A percentile compares a stretch with the other conserved stretches of the same genome.
These are phyloP conservation scores for Porogramme epimiltina DNA, from an alignment of 1,284 basidiomycete species.

Conservation along the genomic window DNA sequence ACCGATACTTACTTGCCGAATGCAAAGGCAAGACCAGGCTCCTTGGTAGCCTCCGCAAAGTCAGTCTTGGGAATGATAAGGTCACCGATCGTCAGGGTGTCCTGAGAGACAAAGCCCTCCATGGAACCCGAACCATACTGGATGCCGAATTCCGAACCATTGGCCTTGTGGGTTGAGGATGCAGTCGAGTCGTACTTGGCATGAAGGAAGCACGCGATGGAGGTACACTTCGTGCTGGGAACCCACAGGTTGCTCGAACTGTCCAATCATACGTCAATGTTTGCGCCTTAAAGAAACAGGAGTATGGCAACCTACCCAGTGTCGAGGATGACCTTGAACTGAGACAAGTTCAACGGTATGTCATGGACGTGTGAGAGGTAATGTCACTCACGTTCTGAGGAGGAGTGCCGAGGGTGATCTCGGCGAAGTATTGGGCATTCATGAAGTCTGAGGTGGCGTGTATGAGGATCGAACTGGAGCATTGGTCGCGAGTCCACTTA, in stretches of 20 bases:
- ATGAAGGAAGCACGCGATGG: slow-evolving; percentile 98
- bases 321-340: slow-evolving; percentile 89
- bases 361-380: slow-evolving; percentile 2
- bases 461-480: slow-evolving; percentile 20
- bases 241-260: slow-evolving; percentile 95
- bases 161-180: slow-evolving; percentile 90
- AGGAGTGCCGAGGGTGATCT: slow-evolving; percentile 83
- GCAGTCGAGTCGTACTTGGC: slow-evolving; percentile 86
- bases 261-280: slow-evolving; percentile 11
- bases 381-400: slow-evolving; percentile 62
- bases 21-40: slow-evolving; percentile 97
- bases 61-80: slow-evolving; percentile 77
- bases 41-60: slow-evolving; percentile 96
- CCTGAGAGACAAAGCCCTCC: slow-evolving; percentile 94
- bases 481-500: slow-evolving; percentile 52
- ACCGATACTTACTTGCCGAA: slow-evolving; percentile 80
- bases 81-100: slow-evolving; percentile 85
- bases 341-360: slow-evolving; percentile 4
- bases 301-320: slow-evolving; percentile 61
- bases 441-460: slow-evolving; percentile 75
- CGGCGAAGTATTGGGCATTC: slow-evolving; percentile 97
- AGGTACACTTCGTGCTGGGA: slow-evolving; percentile 86
- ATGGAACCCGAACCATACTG: slow-evolving; percentile 97
- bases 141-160: slow-evolving; percentile 91
- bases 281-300: not conserved